A percentile compares a stretch with the other conserved stretches of the same genome.
phyloP scores from a whole-genome alignment of 75 land plant genomes.

The Pinus taeda region DNA sequence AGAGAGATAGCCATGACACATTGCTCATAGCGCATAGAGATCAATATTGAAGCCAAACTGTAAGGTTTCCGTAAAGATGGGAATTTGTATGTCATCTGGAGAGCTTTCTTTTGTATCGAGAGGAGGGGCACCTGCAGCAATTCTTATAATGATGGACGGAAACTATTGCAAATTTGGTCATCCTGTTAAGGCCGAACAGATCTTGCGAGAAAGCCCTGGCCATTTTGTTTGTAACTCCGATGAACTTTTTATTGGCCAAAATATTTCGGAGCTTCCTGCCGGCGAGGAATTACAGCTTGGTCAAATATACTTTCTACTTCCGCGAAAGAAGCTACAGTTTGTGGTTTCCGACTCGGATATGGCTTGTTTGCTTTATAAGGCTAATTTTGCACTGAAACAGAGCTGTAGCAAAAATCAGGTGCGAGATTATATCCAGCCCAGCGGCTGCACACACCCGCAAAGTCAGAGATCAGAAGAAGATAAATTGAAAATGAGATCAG shows the following conservation, averaged over 20 bases:
- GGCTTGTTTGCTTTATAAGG: conserved; percentile 41
- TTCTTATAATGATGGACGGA: too few species aligned
- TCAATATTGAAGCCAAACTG: too few species aligned
- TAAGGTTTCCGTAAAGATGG: too few species aligned
- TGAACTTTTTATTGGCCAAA: conserved; percentile 21
- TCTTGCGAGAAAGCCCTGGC: not conserved
- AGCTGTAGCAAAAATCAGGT: not conserved
- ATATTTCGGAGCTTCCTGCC: conserved; percentile 26
- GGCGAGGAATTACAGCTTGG: conserved; percentile 18
- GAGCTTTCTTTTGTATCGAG: too few species aligned
- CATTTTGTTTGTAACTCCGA: conserved; percentile 45
- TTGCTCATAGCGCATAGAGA: too few species aligned
- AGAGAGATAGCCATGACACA: too few species aligned
- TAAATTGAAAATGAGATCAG: too few species aligned
- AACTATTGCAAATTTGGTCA: not conserved
- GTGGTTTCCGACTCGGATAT: conserved; percentile 31
- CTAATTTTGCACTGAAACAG: conserved; percentile 18
- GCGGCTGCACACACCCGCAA: not conserved
- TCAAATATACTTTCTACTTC: conserved; percentile 53
- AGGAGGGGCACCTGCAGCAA: too few species aligned
- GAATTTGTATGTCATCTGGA: too few species aligned
- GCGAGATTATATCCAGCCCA: not conserved
- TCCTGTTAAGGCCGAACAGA: not conserved
- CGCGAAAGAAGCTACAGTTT: conserved; percentile 23
- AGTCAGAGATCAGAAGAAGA: not conserved